Base-by-base conservation (phyloP, 345 rosid genomes). In the Eucalyptus pauciflora region DNA sequence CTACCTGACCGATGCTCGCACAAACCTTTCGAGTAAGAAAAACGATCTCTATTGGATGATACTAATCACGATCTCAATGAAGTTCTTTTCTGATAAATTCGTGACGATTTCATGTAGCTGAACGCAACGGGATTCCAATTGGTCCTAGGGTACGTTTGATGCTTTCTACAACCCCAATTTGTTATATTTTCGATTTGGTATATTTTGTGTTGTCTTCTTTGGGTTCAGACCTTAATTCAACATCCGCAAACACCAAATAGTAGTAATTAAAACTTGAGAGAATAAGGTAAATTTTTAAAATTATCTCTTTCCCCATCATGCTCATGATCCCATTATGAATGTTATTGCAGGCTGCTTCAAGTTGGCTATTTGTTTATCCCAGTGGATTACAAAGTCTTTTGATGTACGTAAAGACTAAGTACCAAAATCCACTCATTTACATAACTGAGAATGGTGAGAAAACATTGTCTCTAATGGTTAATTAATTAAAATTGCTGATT, bases 1-100 rank as follows among this genome's bases (percentile, higher is more conserved):
- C 88, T 91, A 86, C 43, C 10, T 62, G 37, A 94, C 95, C 6
- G 96, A 94, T 89, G 41, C 89, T 80, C 92, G 33, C 3, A 88
- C 48, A 33, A 88, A 43, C 79, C 51, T 87, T 10, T 67, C 91
- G 1, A 20, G 96, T 94, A 87, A 92, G 94, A 20, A 15, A 16
- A 25, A 43, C 43, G 16, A 15, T 8, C 13, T 71, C 25, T 33
- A 33, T 71, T 33, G 45, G 25, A 33, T 17, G 45, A 71, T 37
- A 69, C 37, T 69, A 31, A 69, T 31, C 79, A 13, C 24, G 12
- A 10, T 69, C 79, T 69, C 22, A 9, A 16, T 71, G 45, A 71
- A 71, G 81, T 33, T 33, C 45, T 33, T 33, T 18, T 71, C 81
- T 71, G 10, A 33, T 33, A 33, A 33, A 33, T 16, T 33, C 12